These are phyloP conservation scores for Nicotiana sylvestris DNA, from an alignment of 257 asterid species.

Conservation along the genomic window DNA sequence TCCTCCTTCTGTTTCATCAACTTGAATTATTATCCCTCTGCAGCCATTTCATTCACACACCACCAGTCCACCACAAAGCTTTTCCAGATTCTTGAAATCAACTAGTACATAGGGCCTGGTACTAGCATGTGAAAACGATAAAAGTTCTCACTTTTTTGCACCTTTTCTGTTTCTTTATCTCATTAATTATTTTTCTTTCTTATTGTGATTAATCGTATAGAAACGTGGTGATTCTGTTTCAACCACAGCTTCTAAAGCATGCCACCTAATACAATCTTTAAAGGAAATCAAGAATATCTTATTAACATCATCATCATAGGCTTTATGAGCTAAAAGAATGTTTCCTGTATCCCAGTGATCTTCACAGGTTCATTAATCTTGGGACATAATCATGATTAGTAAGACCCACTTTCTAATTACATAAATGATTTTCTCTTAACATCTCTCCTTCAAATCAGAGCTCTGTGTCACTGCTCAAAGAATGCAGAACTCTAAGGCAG, in stretches of 20 bases:
- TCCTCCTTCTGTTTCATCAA: conserved; percentile 6
- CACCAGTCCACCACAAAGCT: not conserved
- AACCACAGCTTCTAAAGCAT: conserved; percentile 38
- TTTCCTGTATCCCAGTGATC: conserved; percentile 24
- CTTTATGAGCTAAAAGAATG: conserved; percentile 27
- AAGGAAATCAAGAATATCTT: conserved; percentile 30
- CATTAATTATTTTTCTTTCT: not conserved
- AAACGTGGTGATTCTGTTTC: conserved; percentile 12
- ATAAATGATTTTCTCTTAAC: conserved; percentile 29
- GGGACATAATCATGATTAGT: conserved; percentile 52
- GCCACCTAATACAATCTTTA: conserved; percentile 46
- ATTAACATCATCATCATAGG: conserved; percentile 23
- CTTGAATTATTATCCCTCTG: not conserved
- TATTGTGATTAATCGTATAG: not conserved
- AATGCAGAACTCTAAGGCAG: conserved; percentile 37
- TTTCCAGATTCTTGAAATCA: not conserved
- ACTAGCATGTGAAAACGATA: conserved; percentile 12
- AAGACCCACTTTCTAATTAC: conserved; percentile 35
- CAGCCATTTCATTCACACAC: conserved; percentile 5
- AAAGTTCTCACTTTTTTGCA: not conserved
- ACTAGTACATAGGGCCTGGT: conserved; percentile 10
- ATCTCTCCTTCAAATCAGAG: conserved; percentile 24
- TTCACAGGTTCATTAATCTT: conserved; percentile 27
- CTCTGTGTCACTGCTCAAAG: conserved; percentile 25
- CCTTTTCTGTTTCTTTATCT: not conserved